Percentiles rank a stretch among this genome's conserved stretches.
phyloP scores from a whole-genome alignment of 1,284 basidiomycete species.

The Pterulicium gracile region DNA sequence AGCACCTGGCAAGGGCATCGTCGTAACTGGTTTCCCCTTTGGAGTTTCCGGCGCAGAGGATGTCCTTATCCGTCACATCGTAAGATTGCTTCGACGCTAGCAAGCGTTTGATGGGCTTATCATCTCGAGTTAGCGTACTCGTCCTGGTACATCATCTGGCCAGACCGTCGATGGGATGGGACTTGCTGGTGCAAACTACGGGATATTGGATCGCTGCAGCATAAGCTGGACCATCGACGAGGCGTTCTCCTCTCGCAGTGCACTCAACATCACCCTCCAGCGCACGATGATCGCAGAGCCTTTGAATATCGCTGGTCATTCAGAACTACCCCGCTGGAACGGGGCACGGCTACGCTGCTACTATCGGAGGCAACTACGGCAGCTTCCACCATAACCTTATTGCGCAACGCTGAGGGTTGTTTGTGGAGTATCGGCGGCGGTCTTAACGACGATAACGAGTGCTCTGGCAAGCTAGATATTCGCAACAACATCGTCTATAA shows the following conservation, averaged over 20 bases:
- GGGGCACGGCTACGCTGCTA: constrained; percentile 6
- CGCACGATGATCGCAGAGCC: constrained; percentile 7
- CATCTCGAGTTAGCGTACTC: constrained; percentile 1
- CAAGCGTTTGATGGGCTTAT: neutral
- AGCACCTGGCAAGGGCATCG: constrained; percentile 8
- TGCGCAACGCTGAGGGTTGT: constrained; percentile 8
- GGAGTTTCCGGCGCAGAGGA: constrained; percentile 6
- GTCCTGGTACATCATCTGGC: constrained; percentile 3
- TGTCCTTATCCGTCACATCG: constrained; percentile 7
- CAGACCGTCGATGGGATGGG: constrained; percentile 8
- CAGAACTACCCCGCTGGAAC: constrained; percentile 7
- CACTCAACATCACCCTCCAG: constrained; percentile 8
- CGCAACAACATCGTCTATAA: constrained; percentile 8
- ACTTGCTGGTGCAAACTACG: constrained; percentile 4
- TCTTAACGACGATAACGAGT: neutral
- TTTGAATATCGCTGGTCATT: constrained; percentile 7
- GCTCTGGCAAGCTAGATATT: neutral
- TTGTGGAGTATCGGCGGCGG: constrained; percentile 9
- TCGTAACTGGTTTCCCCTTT: constrained; percentile 3
- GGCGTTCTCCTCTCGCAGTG: constrained; percentile 6
- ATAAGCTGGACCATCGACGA: constrained; percentile 8
- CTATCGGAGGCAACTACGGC: constrained; percentile 6
- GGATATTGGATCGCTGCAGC: constrained; percentile 6
- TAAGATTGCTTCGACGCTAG: neutral
- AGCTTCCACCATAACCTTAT: constrained; percentile 9